A percentile compares a stretch with the other conserved stretches of the same genome.
These are phyloP conservation scores for Metroxylon sagu DNA, from an alignment of 176 grass and related monocot species.

Conservation along the genomic window DNA sequence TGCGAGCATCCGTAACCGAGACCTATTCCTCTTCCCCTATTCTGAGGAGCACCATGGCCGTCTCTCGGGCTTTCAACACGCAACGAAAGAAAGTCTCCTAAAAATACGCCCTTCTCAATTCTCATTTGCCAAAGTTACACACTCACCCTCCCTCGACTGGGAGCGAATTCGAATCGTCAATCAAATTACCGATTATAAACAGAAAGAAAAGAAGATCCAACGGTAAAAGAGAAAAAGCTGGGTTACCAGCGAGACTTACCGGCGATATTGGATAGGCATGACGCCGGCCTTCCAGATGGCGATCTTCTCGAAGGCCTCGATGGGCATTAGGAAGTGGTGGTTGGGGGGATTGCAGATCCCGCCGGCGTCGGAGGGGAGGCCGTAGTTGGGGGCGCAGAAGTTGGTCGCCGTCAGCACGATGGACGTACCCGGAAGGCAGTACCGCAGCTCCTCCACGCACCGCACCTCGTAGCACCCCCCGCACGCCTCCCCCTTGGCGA, in stretches of 20 bases:
- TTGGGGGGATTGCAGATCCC: constrained; percentile 91
- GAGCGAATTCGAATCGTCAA: no score
- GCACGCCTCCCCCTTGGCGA: constrained; percentile 74
- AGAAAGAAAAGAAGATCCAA: no score
- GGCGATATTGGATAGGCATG: constrained; percentile 94
- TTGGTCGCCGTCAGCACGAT: constrained; percentile 90
- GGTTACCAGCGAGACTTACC: constrained; percentile 30
- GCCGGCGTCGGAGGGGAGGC: constrained; percentile 64
- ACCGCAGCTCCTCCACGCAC: constrained; percentile 84
- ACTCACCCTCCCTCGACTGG: no score
- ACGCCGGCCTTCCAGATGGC: constrained; percentile 98
- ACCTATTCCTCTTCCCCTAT: no score
- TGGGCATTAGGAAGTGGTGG: constrained; percentile 89
- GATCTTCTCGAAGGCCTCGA: constrained; percentile 98
- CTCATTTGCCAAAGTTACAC: no score
- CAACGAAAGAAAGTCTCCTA: no score
- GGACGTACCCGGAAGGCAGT: constrained; percentile 89
- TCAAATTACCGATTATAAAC: no score
- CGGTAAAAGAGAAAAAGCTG: neutral
- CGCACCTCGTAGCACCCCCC: constrained; percentile 94
- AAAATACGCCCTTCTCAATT: no score
- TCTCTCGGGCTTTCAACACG: no score
- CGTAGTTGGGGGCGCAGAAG: constrained; percentile 93
- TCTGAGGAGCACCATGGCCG: no score
- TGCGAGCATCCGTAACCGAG: no score